phyloP scores from a whole-genome alignment of 2,329 filamentous ascomycete species.

The Ramularia collo-cygni region DNA sequence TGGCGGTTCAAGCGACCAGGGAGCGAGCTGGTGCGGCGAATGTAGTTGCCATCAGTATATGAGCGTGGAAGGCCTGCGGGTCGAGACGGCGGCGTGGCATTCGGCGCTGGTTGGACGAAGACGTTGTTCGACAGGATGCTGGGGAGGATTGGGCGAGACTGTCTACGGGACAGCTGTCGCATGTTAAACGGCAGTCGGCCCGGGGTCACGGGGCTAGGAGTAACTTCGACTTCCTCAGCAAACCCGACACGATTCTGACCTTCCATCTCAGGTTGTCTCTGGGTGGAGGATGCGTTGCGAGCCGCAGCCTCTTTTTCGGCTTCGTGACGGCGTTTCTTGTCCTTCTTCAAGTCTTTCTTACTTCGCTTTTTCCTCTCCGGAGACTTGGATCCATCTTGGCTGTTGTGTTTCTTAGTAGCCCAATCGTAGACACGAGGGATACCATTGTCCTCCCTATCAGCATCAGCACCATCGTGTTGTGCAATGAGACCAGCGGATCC shows the following conservation, averaged over 20 bases:
- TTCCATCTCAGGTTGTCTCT: neutral
- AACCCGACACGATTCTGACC: constrained; percentile 32
- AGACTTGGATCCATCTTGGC: constrained; percentile 14
- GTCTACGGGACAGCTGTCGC: constrained; percentile 37
- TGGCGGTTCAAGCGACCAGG: constrained; percentile 57
- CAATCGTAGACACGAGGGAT: constrained; percentile 16
- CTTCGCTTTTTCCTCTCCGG: constrained; percentile 35
- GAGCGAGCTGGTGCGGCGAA: constrained; percentile 67
- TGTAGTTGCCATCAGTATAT: constrained; percentile 37
- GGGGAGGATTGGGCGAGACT: constrained; percentile 52
- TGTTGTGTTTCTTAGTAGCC: constrained; percentile 21
- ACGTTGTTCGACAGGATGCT: constrained; percentile 66
- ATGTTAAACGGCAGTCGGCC: constrained; percentile 28
- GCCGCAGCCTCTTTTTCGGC: constrained; percentile 23
- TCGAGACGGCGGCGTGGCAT: constrained; percentile 13
- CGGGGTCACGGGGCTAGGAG: constrained; percentile 16
- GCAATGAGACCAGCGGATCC: constrained; percentile 34
- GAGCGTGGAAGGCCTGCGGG: constrained; percentile 14
- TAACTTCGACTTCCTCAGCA: constrained; percentile 30
- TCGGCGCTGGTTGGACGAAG: constrained; percentile 43
- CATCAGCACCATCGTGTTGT: constrained; percentile 53
- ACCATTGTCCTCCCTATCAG: constrained; percentile 37
- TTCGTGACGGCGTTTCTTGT: constrained; percentile 43
- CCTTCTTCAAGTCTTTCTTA: constrained; percentile 38
- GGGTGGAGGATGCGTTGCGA: constrained; percentile 6